These are phyloP conservation scores for Alternaria sp. DNA, from an alignment of 2,329 filamentous ascomycete genomes.

Conservation along the genomic window DNA sequence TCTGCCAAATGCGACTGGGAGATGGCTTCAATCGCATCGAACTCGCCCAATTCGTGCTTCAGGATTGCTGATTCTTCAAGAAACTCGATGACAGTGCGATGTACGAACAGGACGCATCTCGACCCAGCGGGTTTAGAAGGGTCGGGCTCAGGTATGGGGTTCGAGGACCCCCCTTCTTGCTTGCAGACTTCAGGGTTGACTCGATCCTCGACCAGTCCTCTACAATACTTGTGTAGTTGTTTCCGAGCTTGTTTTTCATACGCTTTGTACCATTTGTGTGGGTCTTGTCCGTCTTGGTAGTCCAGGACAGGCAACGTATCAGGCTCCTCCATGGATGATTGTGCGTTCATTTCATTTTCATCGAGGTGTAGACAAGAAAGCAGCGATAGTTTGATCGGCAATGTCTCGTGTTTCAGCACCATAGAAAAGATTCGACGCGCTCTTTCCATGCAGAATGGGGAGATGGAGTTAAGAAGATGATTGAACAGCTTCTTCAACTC, in stretches of 20 bases:
- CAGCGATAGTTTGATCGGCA: not conserved
- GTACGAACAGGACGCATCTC: not conserved
- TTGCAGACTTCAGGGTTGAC: not conserved
- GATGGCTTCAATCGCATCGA: not conserved
- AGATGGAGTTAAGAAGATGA: not conserved
- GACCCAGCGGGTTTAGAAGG: not conserved
- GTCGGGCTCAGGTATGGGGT: no score
- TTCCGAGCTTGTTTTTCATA: not conserved
- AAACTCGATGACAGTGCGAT: not conserved
- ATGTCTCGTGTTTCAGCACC: rapidly evolving
- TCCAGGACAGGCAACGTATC: no score
- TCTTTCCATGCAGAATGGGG: no score
- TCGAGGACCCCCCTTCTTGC: no score
- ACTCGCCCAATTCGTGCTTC: no score
- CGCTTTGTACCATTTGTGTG: no score
- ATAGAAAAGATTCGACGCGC: not conserved
- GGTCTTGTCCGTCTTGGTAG: no score
- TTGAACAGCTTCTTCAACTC: not conserved
- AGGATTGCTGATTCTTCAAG: not conserved
- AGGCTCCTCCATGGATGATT: not conserved
- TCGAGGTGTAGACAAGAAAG: not conserved
- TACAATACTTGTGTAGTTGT: not conserved
- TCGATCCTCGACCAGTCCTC: not conserved
- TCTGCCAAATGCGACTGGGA: not conserved
- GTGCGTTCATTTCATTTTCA: no score